Evolutionary conservation across 2,329 filamentous ascomycete species (phyloP), one percentile per base, ranked within the genome.

Genomic region (Ophiostoma australiae): DNA sequence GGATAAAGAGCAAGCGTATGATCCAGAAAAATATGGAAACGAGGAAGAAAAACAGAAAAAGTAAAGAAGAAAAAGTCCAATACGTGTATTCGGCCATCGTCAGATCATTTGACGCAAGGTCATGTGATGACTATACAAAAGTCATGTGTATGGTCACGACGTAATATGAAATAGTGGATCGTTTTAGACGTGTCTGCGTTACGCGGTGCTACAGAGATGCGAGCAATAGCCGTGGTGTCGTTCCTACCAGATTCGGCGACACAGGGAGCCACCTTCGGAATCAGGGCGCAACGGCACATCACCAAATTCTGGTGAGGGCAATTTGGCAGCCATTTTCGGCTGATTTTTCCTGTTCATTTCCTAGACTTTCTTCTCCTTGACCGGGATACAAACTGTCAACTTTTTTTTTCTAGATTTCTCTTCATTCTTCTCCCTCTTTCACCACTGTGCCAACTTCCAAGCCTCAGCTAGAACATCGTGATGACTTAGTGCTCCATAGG

Each of bases 221-320:
- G 63, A 63, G 39, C 48, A 35, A 44, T 70, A 58, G 52, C n/a
- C 52, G 23, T 58, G 52, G 69, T 58, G 69, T 70, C 58, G 69
- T 63, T 70, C 69, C 48, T 58, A 41, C 65, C 48, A 33, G 4
- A 63, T 63, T 63, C 58, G 27, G 58, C 31, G 61, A 35, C 33
- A 17, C 58, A 65, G 61, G 61, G 61, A 65, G 61, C 58, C 61
- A 65, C 61, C 31, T 39, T 37, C 61, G 61, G 41, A 70, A 70
- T 33, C 61, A 67, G 69, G 63, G 69, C 70, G 67, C 63, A 66
- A 39, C 63, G 35, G 63, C 31, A 27, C 66, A 71, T 71, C 70
- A 65, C 70, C 70, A 69, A 27, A 31, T 20, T 37, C 35, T 66
- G 37, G 55, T 63, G 39, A 41, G 39, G 52, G 13, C 35, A 37